Evolutionary conservation across 148 eudicot genomes (phyloP), one percentile per base, ranked within the genome.

Genomic region (Vaccinium vitisidaea): DNA sequence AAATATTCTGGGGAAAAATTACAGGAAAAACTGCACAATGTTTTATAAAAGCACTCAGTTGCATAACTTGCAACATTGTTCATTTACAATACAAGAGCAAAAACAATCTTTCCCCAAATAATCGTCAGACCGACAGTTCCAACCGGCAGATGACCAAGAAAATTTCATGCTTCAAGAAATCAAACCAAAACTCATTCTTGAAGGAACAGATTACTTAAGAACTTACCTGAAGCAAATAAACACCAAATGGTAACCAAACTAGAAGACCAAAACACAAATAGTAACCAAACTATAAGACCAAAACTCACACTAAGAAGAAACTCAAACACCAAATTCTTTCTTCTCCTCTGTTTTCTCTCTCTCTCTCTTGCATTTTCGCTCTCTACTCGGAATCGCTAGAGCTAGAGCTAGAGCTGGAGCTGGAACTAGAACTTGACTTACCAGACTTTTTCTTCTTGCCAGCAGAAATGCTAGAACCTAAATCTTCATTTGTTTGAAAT

Each of bases 131-230:
- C 11, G 8, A 6, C 19, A 59, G 63, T 74, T 54, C 50, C 27
- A 53, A 71, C 36, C 27, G 6, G 30, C 74, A 81, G 8, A 77
- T 65, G 43, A 55, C 80, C 85, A 78, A 80, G 76, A 61, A 70
- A 78, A 82, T 2, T 18, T 78, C 76, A 67, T 48, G 67, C 83
- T 86, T 77, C 90, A 88, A 88, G 87, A 88, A 90, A 88, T 71
- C 86, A 86, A 86, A 88, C 74, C 81, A 86, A 90, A 88, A 88
- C 86, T 86, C 86, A 83, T 86, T 88, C 90, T 86, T 88, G 92
- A 88, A 88, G 86, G 63, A 70, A 55, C 15, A 80, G 80, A 32
- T 16, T 25, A 74, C 71, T 77, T 16, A 74, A 59, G 3, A 15
- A 36, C 55, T 52, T 36, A 75, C 55, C 83, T 1, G 69, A 85